Evolutionary conservation across 371 early-diverging fungal genomes (phyloP), one percentile per base, ranked within the genome.

Genomic region (Furculomyces boomerangus): DNA sequence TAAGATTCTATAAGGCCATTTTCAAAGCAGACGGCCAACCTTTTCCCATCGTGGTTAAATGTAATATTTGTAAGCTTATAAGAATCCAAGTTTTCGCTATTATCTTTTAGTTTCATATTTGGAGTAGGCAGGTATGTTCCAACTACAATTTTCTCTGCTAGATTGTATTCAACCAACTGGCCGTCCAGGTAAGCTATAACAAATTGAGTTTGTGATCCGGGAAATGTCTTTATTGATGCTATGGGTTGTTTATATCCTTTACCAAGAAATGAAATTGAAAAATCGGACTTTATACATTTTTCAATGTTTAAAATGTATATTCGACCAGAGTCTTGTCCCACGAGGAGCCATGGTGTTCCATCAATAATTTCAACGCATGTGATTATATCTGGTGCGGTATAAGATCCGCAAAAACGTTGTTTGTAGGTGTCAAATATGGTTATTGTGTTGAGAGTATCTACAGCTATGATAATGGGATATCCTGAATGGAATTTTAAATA

Each of bases 251-350:
- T 41, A 39, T 20, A 37, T 25, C 40, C 40, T 46, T 22, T 57
- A 55, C 32, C 52, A 14, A 13, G 20, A 32, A 31, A 51, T 2
- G 56, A 60, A 2, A 68, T 50, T 8, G 68, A 68, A 53, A 62
- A 67, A 35, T 63, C 67, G 0, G 68, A 60, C 27, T 68, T 68
- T 45, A 48, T 53, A 1, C 63, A 65, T 8, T 50, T 53, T 14
- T 52, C 54, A 3, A 35, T 50, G 35, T 67, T 59, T 20, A 68
- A 59, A 67, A 68, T 65, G 39, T 68, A 68, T 43, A 67, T 53
- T 16, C 68, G 63, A n/a, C 68, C 68, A 18, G 37, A 32, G 2
- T 60, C 52, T 13, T 58, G 62, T 2, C 68, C 67, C 2, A 68
- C 45, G 13, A 67, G 26, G 43, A 68, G 49, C 68, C 68, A 68